phyloP scores from a whole-genome alignment of 805 yeast genomes.

The Lipomyces oligophaga region DNA sequence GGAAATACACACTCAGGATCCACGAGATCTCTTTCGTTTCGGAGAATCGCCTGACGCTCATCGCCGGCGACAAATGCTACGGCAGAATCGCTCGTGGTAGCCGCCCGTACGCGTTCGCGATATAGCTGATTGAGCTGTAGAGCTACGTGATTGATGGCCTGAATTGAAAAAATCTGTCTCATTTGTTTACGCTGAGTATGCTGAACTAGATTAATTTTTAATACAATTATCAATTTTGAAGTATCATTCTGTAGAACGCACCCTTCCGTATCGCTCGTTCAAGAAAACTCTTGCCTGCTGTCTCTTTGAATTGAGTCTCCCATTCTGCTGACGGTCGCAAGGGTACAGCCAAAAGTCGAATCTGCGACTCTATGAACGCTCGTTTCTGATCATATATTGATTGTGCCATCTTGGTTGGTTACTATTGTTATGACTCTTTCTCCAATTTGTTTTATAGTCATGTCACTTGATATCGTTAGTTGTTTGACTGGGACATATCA shows the following conservation, averaged over 20 bases:
- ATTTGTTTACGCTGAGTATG: constrained; percentile 10
- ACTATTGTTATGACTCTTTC: too few species aligned
- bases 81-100: constrained; percentile 4
- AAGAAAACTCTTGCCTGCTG: constrained; percentile 4
- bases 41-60: constrained; percentile 10
- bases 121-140: constrained; percentile 19
- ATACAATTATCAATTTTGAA: too few species aligned
- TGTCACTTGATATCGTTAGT: too few species aligned
- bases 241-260: neutral
- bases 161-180: constrained; percentile 12
- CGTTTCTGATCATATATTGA: constrained; percentile 23
- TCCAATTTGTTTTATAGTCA: too few species aligned
- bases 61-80: constrained; percentile 4
- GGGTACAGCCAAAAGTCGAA: constrained; percentile 16
- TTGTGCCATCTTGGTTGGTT: neutral
- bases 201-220: constrained; percentile 13
- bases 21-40: constrained; percentile 12
- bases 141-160: constrained; percentile 26
- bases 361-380: constrained; percentile 24
- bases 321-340: constrained; percentile 17
- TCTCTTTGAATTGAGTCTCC: constrained; percentile 7
- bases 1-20: constrained; percentile 12
- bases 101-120: constrained; percentile 3
- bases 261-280: constrained; percentile 13
- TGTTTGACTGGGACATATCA: too few species aligned